Evolutionary conservation across 106 monocot species (phyloP).

Genomic region (Acorus calamus): DNA sequence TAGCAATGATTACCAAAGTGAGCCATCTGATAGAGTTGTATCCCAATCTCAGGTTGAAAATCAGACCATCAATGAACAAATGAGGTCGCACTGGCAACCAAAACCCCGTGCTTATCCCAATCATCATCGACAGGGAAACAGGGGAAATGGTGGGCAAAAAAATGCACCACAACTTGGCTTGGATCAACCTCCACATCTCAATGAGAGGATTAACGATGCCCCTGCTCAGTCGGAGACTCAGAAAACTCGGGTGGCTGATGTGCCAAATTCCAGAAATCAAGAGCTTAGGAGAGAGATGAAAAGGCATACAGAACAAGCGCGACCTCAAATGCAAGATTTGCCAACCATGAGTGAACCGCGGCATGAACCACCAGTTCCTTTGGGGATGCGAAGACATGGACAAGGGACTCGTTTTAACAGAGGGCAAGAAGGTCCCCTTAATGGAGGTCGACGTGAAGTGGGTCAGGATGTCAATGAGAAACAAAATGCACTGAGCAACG

Average conservation of each 20-base stretch:
- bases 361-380: constrained; percentile 2
- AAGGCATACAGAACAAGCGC: constrained; percentile 1
- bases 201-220: neutral
- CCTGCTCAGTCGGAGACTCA: neutral
- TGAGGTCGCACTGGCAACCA: constrained; percentile 45
- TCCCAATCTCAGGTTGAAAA: neutral
- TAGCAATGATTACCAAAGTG: constrained; percentile 2
- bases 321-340: neutral
- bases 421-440: constrained; percentile 6
- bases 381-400: constrained; percentile 9
- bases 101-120: constrained; percentile 29
- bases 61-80: constrained; percentile 13
- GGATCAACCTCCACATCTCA: neutral
- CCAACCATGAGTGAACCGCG: neutral
- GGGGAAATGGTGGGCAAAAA: constrained; percentile 10
- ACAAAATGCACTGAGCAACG: constrained; percentile 1
- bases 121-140: neutral
- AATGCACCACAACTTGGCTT: neutral
- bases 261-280: neutral
- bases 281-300: neutral
- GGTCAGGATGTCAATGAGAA: constrained; percentile 5
- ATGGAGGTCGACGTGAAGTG: constrained; percentile 5
- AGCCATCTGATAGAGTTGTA: neutral
- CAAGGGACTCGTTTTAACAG: constrained; percentile 11
- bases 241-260: neutral